phyloP scores from a whole-genome alignment of 495 filamentous ascomycete genomes.

The Apodospora peruviana region DNA sequence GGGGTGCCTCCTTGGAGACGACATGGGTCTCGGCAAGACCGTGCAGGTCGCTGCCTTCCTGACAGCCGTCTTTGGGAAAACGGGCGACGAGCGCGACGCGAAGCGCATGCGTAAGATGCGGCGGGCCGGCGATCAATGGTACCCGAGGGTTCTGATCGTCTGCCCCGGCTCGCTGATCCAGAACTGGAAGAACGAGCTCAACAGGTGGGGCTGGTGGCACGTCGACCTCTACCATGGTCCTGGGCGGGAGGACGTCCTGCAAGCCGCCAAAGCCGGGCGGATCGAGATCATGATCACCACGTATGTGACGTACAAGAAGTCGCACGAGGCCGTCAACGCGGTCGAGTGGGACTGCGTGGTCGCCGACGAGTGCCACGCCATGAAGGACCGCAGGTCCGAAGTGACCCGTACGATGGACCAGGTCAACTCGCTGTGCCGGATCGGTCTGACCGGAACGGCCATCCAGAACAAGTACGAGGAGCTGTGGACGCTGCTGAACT shows the following conservation, averaged over 20 bases:
- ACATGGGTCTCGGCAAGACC: conserved; percentile 97
- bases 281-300: conserved; percentile 92
- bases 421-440: conserved; percentile 86
- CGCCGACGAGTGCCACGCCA: conserved; percentile 90
- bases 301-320: conserved; percentile 77
- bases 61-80: conserved; percentile 90
- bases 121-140: conserved; percentile 59
- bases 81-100: conserved; percentile 78
- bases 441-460: conserved; percentile 91
- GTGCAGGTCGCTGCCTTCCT: conserved; percentile 95
- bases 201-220: conserved; percentile 94
- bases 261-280: conserved; percentile 68
- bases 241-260: conserved; percentile 64
- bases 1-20: conserved; percentile 86
- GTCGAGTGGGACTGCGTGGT: conserved; percentile 95
- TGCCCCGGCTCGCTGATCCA: conserved; percentile 83
- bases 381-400: conserved; percentile 74
- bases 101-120: conserved; percentile 93
- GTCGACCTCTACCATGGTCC: conserved; percentile 76
- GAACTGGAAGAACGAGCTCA: conserved; percentile 85
- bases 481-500: conserved; percentile 93
- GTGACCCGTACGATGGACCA: conserved; percentile 85
- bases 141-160: conserved; percentile 79
- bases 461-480: conserved; percentile 99
- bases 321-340: conserved; percentile 70